These are phyloP conservation scores for Talaromyces pinophilus DNA, from an alignment of 2,329 filamentous ascomycete species.

Conservation along the genomic window DNA sequence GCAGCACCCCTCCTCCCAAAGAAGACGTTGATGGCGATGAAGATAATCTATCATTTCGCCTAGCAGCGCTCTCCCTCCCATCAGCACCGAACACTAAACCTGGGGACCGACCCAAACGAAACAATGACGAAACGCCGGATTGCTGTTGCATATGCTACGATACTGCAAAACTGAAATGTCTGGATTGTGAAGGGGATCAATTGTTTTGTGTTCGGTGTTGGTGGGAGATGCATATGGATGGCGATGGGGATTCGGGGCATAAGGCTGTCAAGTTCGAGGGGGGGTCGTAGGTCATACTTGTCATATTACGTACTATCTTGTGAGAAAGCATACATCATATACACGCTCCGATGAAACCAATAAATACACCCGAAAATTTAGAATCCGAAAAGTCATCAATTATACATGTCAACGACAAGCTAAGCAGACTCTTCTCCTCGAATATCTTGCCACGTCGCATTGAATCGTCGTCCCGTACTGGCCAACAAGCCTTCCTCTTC, in stretches of 20 bases:
- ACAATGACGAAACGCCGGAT: not conserved
- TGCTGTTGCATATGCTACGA: slow-evolving; percentile 86
- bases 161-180: slow-evolving; percentile 71
- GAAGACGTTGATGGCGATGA: not conserved
- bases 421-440: slow-evolving; percentile 14
- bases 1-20: not conserved
- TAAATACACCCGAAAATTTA: not conserved
- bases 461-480: slow-evolving; percentile 76
- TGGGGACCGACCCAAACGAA: not conserved
- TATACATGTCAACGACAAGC: not conserved
- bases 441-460: slow-evolving; percentile 86
- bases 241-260: slow-evolving; percentile 66
- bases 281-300: slow-evolving; percentile 25
- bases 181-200: slow-evolving; percentile 66
- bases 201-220: slow-evolving; percentile 78
- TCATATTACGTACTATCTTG: not conserved
- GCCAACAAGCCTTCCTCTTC: slow-evolving; percentile 92
- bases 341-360: not conserved
- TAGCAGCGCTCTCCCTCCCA: slow-evolving; percentile 19
- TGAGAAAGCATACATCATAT: not conserved
- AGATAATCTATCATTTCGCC: slow-evolving; percentile 3
- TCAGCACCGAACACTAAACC: slow-evolving; percentile 22
- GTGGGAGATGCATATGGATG: slow-evolving; percentile 75
- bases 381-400: not conserved
- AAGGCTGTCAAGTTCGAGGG: slow-evolving; percentile 62